Evolutionary conservation across 2,329 filamentous ascomycete genomes (phyloP).

Genomic region (Helotiales sp.): DNA sequence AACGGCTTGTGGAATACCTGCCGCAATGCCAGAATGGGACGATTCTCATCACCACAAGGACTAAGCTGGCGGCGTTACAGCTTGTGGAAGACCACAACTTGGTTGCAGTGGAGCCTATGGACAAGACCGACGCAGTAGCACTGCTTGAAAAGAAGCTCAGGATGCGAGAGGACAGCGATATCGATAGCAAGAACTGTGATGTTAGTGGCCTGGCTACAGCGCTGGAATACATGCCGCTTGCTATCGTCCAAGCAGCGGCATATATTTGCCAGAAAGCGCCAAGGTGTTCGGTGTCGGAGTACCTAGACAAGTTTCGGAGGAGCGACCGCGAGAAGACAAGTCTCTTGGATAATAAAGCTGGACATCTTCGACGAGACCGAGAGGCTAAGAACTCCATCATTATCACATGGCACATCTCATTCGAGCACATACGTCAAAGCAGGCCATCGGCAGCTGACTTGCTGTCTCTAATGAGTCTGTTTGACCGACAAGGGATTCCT

Average conservation of each 20-base stretch:
- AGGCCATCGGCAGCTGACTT: constrained; percentile 47
- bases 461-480: constrained; percentile 48
- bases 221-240: no score
- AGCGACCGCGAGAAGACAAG: constrained; percentile 40
- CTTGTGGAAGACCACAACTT: constrained; percentile 37
- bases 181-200: background rate
- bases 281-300: constrained; percentile 44
- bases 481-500: constrained; percentile 46
- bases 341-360: constrained; percentile 43
- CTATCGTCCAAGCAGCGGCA: no score
- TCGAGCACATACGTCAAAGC: constrained; percentile 45
- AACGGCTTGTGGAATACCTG: constrained; percentile 31
- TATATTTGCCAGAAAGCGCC: constrained; percentile 38
- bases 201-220: constrained; percentile 26
- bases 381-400: constrained; percentile 44
- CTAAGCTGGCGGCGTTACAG: constrained; percentile 24
- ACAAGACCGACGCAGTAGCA: constrained; percentile 32
- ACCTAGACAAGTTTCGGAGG: constrained; percentile 46
- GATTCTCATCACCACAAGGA: constrained; percentile 38
- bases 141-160: constrained; percentile 44
- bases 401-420: constrained; percentile 34
- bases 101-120: constrained; percentile 41
- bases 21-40: constrained; percentile 33
- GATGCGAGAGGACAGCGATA: constrained; percentile 15
- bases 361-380: constrained; percentile 44